These are phyloP conservation scores for Protomyces inouyei DNA, from an alignment of 1,139 yeast genomes.

Conservation along the genomic window DNA sequence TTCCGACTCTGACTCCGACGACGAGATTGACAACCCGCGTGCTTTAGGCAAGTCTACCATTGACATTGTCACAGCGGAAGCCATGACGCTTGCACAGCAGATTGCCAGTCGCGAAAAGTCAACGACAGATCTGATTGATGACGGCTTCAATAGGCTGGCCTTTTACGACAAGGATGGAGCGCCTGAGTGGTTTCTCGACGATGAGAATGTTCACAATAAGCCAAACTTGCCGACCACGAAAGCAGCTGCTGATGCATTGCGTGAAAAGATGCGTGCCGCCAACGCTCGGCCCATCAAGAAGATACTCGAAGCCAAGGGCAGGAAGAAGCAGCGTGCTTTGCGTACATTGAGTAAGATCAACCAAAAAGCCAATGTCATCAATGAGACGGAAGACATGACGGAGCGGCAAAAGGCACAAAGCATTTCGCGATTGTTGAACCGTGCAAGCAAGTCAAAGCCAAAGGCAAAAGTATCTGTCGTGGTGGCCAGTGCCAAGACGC, in stretches of 20 bases:
- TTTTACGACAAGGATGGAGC: slow-evolving; percentile 85
- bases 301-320: slow-evolving; percentile 93
- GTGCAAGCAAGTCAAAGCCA: slow-evolving; percentile 59
- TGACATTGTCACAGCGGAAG: slow-evolving; percentile 87
- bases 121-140: slow-evolving; percentile 78
- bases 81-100: slow-evolving; percentile 97
- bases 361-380: slow-evolving; percentile 88
- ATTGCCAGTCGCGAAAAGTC: slow-evolving; percentile 57
- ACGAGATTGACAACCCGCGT: slow-evolving; percentile 49
- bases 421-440: slow-evolving; percentile 77
- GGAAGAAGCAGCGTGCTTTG: slow-evolving; percentile 92
- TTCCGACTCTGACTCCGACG: slow-evolving; percentile 37
- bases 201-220: slow-evolving; percentile 80
- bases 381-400: slow-evolving; percentile 78
- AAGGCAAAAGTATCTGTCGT: slow-evolving; percentile 85
- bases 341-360: slow-evolving; percentile 82
- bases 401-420: slow-evolving; percentile 95
- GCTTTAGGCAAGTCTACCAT: slow-evolving; percentile 46
- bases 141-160: slow-evolving; percentile 85
- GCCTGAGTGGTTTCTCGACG: slow-evolving; percentile 95
- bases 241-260: slow-evolving; percentile 90
- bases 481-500: slow-evolving; percentile 81
- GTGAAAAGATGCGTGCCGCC: slow-evolving; percentile 80
- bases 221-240: slow-evolving; percentile 87
- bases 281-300: slow-evolving; percentile 98